These are phyloP conservation scores for Suillus paluster DNA, from an alignment of 768 basidiomycete genomes.

Conservation along the genomic window DNA sequence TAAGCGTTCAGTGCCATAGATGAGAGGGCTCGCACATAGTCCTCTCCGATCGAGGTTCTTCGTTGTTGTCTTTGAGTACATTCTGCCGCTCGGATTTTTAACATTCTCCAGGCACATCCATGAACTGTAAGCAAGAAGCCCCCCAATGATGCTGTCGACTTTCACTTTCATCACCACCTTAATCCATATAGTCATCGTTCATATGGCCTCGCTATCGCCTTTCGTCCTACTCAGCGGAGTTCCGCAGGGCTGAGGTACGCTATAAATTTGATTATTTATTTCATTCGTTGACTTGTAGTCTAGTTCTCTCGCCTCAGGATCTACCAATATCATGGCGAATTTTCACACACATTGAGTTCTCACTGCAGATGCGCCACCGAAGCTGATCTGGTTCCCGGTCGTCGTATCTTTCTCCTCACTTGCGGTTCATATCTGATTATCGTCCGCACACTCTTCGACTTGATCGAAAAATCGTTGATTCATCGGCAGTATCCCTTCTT, in stretches of 20 bases:
- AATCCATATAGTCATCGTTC: neutral
- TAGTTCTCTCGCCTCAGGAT: neutral
- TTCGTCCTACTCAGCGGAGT: neutral
- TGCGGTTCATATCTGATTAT: conserved; percentile 9
- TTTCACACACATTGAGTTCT: no score
- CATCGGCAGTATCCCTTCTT: conserved; percentile 5
- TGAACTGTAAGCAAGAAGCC: neutral
- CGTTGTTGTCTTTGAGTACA: no score
- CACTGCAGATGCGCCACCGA: conserved; percentile 4
- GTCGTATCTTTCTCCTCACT: neutral
- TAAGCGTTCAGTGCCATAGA: no score
- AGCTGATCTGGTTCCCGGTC: neutral
- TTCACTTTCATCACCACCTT: no score
- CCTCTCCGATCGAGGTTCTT: no score
- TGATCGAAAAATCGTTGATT: neutral
- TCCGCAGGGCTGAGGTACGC: neutral
- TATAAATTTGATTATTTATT: neutral
- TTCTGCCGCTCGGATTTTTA: neutral
- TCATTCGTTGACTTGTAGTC: neutral
- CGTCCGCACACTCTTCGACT: neutral
- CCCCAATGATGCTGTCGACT: neutral
- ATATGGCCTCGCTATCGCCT: neutral
- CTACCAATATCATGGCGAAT: no score
- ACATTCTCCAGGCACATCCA: neutral
- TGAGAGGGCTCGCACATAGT: no score